Evolutionary conservation across 164 flowering plant genomes (phyloP), one percentile per base, ranked within the genome.

Genomic region (Hamamelis virginiana): DNA sequence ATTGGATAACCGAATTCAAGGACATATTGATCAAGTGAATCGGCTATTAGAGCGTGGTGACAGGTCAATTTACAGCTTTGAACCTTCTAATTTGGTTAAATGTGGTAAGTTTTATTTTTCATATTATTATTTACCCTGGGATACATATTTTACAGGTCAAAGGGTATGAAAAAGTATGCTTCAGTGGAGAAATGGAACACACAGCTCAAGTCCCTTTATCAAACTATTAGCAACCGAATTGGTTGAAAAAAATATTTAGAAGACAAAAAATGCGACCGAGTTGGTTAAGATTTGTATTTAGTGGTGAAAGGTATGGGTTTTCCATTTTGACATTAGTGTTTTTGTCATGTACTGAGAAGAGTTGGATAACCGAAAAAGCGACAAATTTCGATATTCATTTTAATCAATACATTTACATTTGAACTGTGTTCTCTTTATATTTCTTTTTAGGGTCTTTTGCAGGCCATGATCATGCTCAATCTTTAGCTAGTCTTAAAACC

Each of bases 121-220:
- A 69, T 65, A 47, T 33, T 8, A 69, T 8, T 38, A 5, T 50
- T 48, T 46, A 23, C 52, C 41, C 14, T 26, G 10, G 33, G 10
- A 19, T 23, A 5, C 62, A 22, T 59, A 26, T 58, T 59, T 27
- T 71, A 70, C 89, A 94, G 98, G 80, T 91, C 97, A 10, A 96
- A 93, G 83, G 99, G 98, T 63, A 87, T 86, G 95, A 90, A 90
- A 75, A 92, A 91, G 78, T 90, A 87, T 67, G 71, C 88, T 10
- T 97, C 98, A n/a, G 76, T 96, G 60, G 97, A 96, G 45, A 96
- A 93, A 77, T 96, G 99, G 99, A 96, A 93, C 84, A 83, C 92
- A 13, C 99, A 93, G 84, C 91, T 96, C 9, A 82, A 74, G 75
- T 88, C 95, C 21, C 86, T 96, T 15, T 85, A 81, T 66, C 97